A percentile compares a stretch with the other conserved stretches of the same genome.
These are phyloP conservation scores for Osmozyma mogii DNA, from an alignment of 805 yeast genomes.

Conservation along the genomic window DNA sequence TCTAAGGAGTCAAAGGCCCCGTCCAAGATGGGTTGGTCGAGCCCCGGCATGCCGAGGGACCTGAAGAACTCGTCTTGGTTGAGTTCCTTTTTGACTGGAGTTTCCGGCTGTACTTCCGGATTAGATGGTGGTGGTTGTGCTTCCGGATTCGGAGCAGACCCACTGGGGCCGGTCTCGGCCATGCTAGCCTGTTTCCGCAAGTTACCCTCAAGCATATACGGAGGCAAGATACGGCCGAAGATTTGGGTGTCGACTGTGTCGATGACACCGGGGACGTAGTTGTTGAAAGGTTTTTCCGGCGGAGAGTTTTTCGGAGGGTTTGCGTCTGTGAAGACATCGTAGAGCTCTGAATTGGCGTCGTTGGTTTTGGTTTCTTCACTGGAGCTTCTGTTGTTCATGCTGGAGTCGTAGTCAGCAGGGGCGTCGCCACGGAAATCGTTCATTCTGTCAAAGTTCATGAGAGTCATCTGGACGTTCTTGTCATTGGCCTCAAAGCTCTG, in stretches of 20 bases:
- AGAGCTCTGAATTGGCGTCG: slow-evolving; percentile 1
- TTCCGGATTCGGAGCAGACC: slow-evolving; percentile 9
- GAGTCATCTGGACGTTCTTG: slow-evolving; percentile 16
- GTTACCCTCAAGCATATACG: slow-evolving; percentile 57
- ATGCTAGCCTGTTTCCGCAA: no score
- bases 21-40: slow-evolving; percentile 2
- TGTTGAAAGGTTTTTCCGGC: neutral
- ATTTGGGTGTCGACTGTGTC: slow-evolving; percentile 79
- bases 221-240: slow-evolving; percentile 78
- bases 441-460: slow-evolving; percentile 22
- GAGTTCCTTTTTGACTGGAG: slow-evolving; percentile 6
- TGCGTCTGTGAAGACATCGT: slow-evolving; percentile 2
- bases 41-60: slow-evolving; percentile 1
- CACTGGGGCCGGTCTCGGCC: slow-evolving; percentile 4
- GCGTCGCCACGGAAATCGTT: slow-evolving; percentile 14
- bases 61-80: slow-evolving; percentile 14
- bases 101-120: neutral
- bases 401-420: slow-evolving; percentile 1
- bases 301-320: no score
- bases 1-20: slow-evolving; percentile 7
- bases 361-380: slow-evolving; percentile 1
- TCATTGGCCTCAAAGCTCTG: slow-evolving; percentile 9
- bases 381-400: neutral
- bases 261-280: slow-evolving; percentile 73
- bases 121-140: neutral